Base-by-base conservation (phyloP, 148 eudicot species). In the Suaeda aralocaspica region DNA sequence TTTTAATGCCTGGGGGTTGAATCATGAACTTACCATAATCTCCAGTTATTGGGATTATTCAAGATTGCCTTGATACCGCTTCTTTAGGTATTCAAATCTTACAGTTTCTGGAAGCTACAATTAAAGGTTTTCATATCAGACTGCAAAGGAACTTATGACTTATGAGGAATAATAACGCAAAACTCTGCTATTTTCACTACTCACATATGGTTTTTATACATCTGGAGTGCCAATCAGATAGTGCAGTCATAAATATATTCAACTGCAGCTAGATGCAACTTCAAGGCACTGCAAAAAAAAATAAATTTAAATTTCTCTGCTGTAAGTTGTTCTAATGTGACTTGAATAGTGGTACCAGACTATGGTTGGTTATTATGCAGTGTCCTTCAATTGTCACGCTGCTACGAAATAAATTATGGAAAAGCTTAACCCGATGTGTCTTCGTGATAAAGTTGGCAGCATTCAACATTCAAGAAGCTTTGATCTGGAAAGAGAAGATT, bases 401-500 rank as follows among this genome's bases (percentile, higher is more conserved):
- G 60, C 70, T 53, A 69, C 58, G 16, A 55, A 25, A 18, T 19
- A 21, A 19, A 18, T 41, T 72, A 12, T 25, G 50, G 67, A 45
- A 66, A 52, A 12, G 34, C 64, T 59, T 78, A 56, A 44, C 46
- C 70, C 82, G 70, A 66, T 25, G 64, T 77, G 62, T 50, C 49
- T 75, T 71, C 72, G 70, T 76, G 69, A 76, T 87, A 75, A 80
- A 94, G 99, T 83, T 94, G 99, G 99, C 99, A 79, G 99, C 99
- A 69, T 94, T 91, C 72, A 94, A 94, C 84, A 94, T 94, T 74
- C 97, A 94, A 84, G 99, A 94, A 84, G 97, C 97, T 67, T 87
- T 94, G 46, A 76, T 87, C 70, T 94, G 99, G 99, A 94, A 94
- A 84, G 99, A 91, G 62, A 94, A 91, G 83, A 89, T 94, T 60